Evolutionary conservation across 192 early-diverging fungal genomes (phyloP), one percentile per base, ranked within the genome.

Genomic region (Backusella macrospora): DNA sequence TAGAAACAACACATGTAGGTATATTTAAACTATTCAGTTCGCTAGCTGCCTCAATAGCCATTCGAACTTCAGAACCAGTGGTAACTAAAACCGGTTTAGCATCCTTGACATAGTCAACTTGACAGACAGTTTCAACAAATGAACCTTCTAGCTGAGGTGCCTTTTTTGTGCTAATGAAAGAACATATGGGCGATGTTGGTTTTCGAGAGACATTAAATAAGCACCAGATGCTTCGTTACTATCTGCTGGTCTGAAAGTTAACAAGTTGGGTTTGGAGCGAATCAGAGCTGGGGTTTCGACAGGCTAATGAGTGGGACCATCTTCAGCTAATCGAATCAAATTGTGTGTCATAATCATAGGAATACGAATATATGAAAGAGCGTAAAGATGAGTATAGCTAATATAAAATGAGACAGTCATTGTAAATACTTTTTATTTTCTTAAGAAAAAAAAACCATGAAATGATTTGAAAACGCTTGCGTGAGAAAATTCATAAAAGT

Each of bases 291-390:
- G 76, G 13, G 96, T 97, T 82, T 99, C 97, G 55, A 98, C 93
- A 9, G 96, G 96, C 84, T 99, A 96, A 85, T 98, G 97, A 65
- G 97, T 99, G 37, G 96, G 97, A 6, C 97, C 97, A 84, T 99
- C 97, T 80, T 99, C 97, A 74, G 96, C 97, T 37, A 95, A 89
- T 72, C 96, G 96, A 68, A 99, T 95, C 47, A 96, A 98, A 85
- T 99, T 96, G 88, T 99, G 97, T 71, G 97, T 97, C 93, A 96
- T 96, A 73, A 99, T 90, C 85, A 96, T 97, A 71, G 98, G 76
- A 70, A 98, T 91, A 40, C 92, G 96, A 71, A 93, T 89, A 44
- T 92, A 85, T 63, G 94, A 91, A 64, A 99, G 85, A 6, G 97
- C 95, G 48, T 91, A 87, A 48, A 99, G 85, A 80, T 96, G 93